These are phyloP conservation scores for Trypanosomatidae sp. DNA, from an alignment of 208 protist species.

Conservation along the genomic window DNA sequence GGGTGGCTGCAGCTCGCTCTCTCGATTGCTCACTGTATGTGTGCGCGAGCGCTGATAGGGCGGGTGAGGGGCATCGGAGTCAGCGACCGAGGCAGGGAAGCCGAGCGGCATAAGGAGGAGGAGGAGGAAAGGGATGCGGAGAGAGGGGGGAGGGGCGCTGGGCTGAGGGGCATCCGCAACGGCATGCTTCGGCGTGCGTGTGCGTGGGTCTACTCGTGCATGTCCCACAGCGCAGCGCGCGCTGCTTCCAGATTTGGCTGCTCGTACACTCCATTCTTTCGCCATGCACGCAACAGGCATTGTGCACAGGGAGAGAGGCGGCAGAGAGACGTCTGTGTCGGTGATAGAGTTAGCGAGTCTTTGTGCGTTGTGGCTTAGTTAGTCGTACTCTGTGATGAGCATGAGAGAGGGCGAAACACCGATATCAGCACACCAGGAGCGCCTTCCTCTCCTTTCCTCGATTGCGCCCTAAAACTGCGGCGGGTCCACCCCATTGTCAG, in stretches of 20 bases:
- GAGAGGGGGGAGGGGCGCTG: not conserved
- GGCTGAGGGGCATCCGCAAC: not conserved
- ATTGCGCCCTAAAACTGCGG: constrained; percentile 4
- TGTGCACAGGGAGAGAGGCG: not conserved
- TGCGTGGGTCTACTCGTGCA: not conserved
- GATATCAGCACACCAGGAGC: not conserved
- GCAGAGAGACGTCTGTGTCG: no score
- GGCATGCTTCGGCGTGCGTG: not conserved
- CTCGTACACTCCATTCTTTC: not conserved
- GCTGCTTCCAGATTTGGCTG: not conserved
- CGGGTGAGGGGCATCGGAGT: not conserved
- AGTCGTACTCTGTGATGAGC: not conserved
- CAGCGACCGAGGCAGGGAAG: no score
- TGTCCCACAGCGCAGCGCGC: not conserved
- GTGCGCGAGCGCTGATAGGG: not conserved
- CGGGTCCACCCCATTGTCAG: not conserved
- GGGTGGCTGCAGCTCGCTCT: not conserved
- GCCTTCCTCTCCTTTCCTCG: not conserved
- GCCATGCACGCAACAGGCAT: no score
- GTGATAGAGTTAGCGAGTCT: not conserved
- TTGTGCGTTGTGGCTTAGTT: not conserved
- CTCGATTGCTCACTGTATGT: not conserved
- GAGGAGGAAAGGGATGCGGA: not conserved
- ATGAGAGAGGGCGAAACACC: not conserved
- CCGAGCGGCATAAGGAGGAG: not conserved